Evolutionary conservation across 2,329 filamentous ascomycete species (phyloP).

Genomic region (Venturia aucupariae): DNA sequence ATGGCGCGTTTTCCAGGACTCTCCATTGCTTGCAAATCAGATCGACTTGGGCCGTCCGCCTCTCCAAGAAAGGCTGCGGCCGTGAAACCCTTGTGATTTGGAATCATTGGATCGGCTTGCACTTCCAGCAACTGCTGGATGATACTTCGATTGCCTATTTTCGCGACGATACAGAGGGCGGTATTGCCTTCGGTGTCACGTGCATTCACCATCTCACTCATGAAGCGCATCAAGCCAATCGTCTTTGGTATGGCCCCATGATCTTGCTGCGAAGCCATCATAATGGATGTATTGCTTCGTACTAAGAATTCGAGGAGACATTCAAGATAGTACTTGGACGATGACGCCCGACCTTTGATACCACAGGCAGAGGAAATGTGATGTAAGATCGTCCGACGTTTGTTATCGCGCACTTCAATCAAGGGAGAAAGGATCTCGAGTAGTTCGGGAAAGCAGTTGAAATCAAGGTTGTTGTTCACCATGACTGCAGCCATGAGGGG

Average conservation of each 20-base stretch:
- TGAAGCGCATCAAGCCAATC: constrained; percentile 85
- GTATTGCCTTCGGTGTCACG: constrained; percentile 93
- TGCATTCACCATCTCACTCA: constrained; percentile 94
- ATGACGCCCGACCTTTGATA: constrained; percentile 83
- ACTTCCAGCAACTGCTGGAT: constrained; percentile 96
- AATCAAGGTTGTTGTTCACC: constrained; percentile 90
- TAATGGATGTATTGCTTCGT: constrained; percentile 47
- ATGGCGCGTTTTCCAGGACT: constrained; percentile 36
- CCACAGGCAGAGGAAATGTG: constrained; percentile 95
- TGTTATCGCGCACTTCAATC: constrained; percentile 82
- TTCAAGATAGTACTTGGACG: constrained; percentile 93
- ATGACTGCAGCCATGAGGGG: constrained; percentile 86
- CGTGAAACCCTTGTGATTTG: constrained; percentile 79
- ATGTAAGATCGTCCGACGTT: constrained; percentile 84
- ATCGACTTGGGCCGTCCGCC: constrained; percentile 30
- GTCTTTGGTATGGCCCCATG: constrained; percentile 47
- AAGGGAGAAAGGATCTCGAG: constrained; percentile 82
- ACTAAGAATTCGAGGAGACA: constrained; percentile 91
- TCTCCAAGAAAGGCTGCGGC: constrained; percentile 87
- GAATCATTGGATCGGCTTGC: constrained; percentile 82
- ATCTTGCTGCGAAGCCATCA: constrained; percentile 24
- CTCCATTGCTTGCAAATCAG: constrained; percentile 24
- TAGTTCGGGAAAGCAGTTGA: constrained; percentile 80
- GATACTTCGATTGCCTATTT: constrained; percentile 88
- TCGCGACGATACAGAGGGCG: constrained; percentile 83